Conservation (phyloP, 2,329 filamentous ascomycete genomes). For the Aureobasidium leucospermi region DNA sequence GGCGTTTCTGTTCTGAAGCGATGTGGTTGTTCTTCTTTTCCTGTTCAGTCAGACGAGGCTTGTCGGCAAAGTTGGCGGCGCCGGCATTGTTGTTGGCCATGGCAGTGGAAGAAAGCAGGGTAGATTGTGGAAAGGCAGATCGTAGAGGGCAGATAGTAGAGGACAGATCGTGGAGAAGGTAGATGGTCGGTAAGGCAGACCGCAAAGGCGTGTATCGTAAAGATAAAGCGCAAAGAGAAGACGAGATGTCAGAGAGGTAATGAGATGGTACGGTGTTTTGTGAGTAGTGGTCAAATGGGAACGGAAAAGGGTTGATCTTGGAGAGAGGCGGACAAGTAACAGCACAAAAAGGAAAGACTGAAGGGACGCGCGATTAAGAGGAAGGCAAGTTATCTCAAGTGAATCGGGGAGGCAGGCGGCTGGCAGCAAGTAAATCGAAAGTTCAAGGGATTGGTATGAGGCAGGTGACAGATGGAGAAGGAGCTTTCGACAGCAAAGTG, state of each 20-base stretch:
- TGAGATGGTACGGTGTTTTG: background rate
- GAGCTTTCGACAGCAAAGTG: background rate
- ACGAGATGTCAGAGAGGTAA: background rate
- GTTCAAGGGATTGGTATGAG: background rate
- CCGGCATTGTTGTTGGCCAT: conserved; percentile 7
- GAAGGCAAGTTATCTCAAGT: background rate
- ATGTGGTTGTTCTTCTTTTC: conserved; percentile 72
- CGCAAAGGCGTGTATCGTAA: background rate
- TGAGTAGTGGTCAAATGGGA: background rate
- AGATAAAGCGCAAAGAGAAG: background rate
- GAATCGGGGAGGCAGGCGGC: background rate
- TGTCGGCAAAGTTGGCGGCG: conserved; percentile 34
- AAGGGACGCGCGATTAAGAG: background rate
- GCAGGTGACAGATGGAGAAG: background rate
- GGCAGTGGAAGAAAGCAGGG: background rate
- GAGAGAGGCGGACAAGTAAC: background rate
- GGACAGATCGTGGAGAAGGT: background rate
- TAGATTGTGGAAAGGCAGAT: background rate
- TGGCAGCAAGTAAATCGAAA: background rate
- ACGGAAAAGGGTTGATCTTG: background rate
- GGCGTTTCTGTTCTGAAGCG: conserved; percentile 59
- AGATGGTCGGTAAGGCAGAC: background rate
- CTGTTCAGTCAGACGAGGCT: conserved; percentile 58
- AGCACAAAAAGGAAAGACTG: background rate
- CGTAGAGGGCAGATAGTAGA: background rate